These are phyloP conservation scores for Clitopilus passeckerianus DNA, from an alignment of 768 basidiomycete genomes.

Conservation along the genomic window DNA sequence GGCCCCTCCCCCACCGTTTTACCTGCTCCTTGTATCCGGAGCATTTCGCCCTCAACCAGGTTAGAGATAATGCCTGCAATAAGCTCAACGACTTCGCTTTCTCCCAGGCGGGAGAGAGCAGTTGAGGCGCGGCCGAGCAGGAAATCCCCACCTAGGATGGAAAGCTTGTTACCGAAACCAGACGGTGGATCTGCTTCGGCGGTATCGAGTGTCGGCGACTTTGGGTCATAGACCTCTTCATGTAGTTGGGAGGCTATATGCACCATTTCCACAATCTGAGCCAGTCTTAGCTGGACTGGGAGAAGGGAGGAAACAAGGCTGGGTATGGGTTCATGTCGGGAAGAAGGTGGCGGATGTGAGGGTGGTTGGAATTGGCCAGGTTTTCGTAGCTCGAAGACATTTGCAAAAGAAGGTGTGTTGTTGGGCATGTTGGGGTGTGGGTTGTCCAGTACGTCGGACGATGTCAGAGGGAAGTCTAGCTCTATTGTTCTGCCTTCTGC, in stretches of 20 bases:
- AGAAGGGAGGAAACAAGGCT: conserved; percentile 42
- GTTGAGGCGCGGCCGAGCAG: conserved; percentile 88
- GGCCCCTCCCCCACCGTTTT: conserved; percentile 24
- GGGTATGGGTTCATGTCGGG: conserved; percentile 10
- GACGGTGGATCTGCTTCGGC: conserved; percentile 37
- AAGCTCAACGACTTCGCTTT: conserved; percentile 88
- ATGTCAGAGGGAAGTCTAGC: conserved; percentile 76
- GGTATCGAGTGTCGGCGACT: conserved; percentile 56
- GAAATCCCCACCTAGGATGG: conserved; percentile 94
- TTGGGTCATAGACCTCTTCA: conserved; percentile 80
- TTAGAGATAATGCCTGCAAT: conserved; percentile 90
- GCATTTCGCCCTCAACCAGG: conserved; percentile 93
- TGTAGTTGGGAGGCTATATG: conserved; percentile 93
- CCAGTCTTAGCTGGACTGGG: conserved; percentile 87
- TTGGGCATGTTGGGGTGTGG: conserved; percentile 88
- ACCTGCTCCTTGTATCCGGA: conserved; percentile 60
- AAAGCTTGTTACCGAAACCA: conserved; percentile 85
- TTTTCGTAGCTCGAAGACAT: conserved; percentile 46
- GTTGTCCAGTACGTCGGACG: conserved; percentile 82
- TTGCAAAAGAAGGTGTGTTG: conserved; percentile 62
- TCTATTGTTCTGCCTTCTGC: conserved; percentile 47
- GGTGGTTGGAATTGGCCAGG: conserved; percentile 29
- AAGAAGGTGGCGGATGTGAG: conserved; percentile 17
- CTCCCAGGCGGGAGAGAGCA: conserved; percentile 82
- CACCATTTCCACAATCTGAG: conserved; percentile 97